These are phyloP conservation scores for Botryotinia globosa DNA, from an alignment of 2,329 filamentous ascomycete genomes.

Conservation along the genomic window DNA sequence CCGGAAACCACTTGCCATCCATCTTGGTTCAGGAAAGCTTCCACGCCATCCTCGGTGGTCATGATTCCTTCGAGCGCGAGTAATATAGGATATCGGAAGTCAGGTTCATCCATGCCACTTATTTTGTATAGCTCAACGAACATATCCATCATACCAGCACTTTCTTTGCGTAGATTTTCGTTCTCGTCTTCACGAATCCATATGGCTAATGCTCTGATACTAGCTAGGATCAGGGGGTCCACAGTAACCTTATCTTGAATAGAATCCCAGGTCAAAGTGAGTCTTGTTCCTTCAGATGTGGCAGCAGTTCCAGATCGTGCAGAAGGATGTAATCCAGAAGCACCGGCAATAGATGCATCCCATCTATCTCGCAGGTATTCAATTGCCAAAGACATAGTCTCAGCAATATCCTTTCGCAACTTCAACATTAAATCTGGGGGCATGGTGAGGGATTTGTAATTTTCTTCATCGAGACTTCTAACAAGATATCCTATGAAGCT, in stretches of 20 bases:
- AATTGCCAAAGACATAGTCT: slow-evolving; percentile 60
- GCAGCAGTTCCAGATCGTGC: slow-evolving; percentile 48
- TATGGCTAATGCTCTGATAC: slow-evolving; percentile 56
- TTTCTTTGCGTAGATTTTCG: slow-evolving; percentile 49
- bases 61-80: slow-evolving; percentile 59
- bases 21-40: slow-evolving; percentile 47
- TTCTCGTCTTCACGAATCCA: slow-evolving; percentile 71
- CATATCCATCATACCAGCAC: slow-evolving; percentile 59
- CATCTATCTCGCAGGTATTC: slow-evolving; percentile 69
- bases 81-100: slow-evolving; percentile 57
- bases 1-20: slow-evolving; percentile 54
- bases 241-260: slow-evolving; percentile 45
- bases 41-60: slow-evolving; percentile 42
- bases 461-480: slow-evolving; percentile 49
- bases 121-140: slow-evolving; percentile 58
- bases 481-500: slow-evolving; percentile 58
- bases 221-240: slow-evolving; percentile 59
- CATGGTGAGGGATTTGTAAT: slow-evolving; percentile 45
- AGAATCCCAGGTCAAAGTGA: slow-evolving; percentile 58
- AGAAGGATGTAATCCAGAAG: slow-evolving; percentile 58
- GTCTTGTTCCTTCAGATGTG: slow-evolving; percentile 45
- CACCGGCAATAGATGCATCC: slow-evolving; percentile 63
- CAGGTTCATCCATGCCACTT: slow-evolving; percentile 39
- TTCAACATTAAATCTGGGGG: slow-evolving; percentile 59
- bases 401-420: slow-evolving; percentile 57